Conservation (phyloP, 1,284 basidiomycete genomes). For the Xerocomus minutiporus region DNA sequence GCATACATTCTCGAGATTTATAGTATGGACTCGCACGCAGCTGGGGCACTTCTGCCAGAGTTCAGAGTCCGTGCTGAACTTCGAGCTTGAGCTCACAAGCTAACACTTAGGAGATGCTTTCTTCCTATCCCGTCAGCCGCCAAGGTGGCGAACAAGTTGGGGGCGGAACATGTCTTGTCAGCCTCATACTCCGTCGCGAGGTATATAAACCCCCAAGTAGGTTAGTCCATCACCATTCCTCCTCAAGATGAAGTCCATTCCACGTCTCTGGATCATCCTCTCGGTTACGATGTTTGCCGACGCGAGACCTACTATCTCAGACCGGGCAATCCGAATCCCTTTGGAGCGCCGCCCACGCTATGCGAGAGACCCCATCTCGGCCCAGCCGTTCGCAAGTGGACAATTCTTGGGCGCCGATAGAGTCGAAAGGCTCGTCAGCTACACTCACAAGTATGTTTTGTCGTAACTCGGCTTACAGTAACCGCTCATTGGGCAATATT, state of each 20-base stretch:
- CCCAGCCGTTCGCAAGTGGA: background rate
- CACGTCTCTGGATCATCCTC: background rate
- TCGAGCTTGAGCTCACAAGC: no score
- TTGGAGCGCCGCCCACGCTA: constrained; percentile 9
- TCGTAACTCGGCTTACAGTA: background rate
- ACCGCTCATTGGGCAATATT: background rate
- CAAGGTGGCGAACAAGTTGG: background rate
- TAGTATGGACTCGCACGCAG: no score
- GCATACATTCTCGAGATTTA: no score
- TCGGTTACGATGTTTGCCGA: background rate
- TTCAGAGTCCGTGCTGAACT: no score
- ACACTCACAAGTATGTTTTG: constrained; percentile 10
- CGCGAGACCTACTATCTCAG: constrained; percentile 12
- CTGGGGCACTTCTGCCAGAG: no score
- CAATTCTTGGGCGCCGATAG: background rate
- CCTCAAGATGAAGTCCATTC: constrained; percentile 7
- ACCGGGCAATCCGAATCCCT: constrained; percentile 9
- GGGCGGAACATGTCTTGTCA: constrained; percentile 7
- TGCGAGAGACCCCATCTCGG: background rate
- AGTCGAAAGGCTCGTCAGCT: constrained; percentile 2
- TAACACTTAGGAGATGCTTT: background rate
- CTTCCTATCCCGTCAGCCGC: constrained; percentile 6
- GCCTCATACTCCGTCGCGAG: constrained; percentile 10
- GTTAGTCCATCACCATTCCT: background rate
- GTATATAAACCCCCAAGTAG: constrained; percentile 10